These are phyloP conservation scores for Spathaspora passalidarum DNA, from an alignment of 805 yeast genomes.

Conservation along the genomic window DNA sequence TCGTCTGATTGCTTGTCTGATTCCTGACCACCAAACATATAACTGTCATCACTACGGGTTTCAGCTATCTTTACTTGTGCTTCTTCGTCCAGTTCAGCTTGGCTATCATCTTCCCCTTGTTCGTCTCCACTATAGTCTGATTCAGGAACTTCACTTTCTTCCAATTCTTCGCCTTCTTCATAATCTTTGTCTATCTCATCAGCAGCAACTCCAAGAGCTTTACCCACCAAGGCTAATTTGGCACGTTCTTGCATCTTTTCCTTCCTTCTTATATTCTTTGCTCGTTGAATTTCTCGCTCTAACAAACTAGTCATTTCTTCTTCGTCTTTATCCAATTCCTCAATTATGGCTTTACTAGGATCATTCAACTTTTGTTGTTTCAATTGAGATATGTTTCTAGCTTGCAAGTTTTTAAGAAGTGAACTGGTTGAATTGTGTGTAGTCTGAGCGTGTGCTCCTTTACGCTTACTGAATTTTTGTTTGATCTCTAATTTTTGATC, in stretches of 20 bases:
- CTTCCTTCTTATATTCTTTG: constrained; percentile 39
- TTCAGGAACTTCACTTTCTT: constrained; percentile 23
- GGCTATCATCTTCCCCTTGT: constrained; percentile 10
- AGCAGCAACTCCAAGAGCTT: constrained; percentile 12
- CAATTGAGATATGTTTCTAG: constrained; percentile 46
- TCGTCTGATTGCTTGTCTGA: neutral
- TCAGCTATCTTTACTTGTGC: constrained; percentile 11
- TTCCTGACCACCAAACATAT: constrained; percentile 23
- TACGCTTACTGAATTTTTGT: constrained; percentile 25
- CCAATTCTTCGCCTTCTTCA: constrained; percentile 17
- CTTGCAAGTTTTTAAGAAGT: constrained; percentile 35
- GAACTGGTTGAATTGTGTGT: neutral
- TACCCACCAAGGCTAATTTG: constrained; percentile 26
- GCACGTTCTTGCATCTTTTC: constrained; percentile 41
- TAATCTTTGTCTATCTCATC: constrained; percentile 13
- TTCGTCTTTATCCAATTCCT: constrained; percentile 41
- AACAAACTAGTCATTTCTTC: constrained; percentile 43
- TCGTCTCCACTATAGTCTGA: constrained; percentile 15
- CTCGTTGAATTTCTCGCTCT: constrained; percentile 51
- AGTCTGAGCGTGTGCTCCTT: neutral
- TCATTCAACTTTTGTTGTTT: constrained; percentile 18
- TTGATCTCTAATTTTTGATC: constrained; percentile 29
- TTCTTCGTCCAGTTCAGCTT: constrained; percentile 10
- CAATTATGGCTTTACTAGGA: constrained; percentile 26
- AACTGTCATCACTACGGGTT: constrained; percentile 23